Evolutionary conservation across 2,329 filamentous ascomycete species (phyloP).

Genomic region (Penicillium sp.): DNA sequence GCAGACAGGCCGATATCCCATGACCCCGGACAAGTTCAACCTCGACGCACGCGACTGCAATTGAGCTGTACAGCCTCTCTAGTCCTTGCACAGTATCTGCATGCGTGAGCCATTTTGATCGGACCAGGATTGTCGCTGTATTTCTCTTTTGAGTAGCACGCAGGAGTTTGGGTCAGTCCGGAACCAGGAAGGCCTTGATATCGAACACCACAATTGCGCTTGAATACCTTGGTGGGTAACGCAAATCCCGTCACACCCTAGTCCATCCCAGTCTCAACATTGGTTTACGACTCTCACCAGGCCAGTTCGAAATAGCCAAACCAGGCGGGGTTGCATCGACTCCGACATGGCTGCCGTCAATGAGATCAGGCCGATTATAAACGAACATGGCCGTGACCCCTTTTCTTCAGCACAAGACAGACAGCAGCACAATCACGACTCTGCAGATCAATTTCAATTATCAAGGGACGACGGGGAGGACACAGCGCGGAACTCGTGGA

Average conservation of each 20-base stretch:
- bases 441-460: background rate
- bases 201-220: background rate
- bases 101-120: background rate
- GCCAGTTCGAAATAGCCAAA: background rate
- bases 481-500: conserved; percentile 12
- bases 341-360: background rate
- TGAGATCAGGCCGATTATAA: background rate
- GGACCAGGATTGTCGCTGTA: background rate
- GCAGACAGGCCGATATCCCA: background rate
- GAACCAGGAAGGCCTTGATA: background rate
- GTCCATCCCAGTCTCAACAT: too few relatives aligned
- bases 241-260: background rate
- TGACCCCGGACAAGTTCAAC: background rate
- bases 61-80: background rate
- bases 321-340: background rate
- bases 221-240: background rate
- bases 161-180: background rate
- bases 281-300: background rate
- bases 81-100: background rate
- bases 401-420: background rate
- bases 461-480: background rate
- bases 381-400: background rate
- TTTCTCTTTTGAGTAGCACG: background rate
- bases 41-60: background rate
- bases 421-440: background rate